phyloP scores from a whole-genome alignment of 225 moss, liverwort and hornwort species.

The Polytrichum formosum region DNA sequence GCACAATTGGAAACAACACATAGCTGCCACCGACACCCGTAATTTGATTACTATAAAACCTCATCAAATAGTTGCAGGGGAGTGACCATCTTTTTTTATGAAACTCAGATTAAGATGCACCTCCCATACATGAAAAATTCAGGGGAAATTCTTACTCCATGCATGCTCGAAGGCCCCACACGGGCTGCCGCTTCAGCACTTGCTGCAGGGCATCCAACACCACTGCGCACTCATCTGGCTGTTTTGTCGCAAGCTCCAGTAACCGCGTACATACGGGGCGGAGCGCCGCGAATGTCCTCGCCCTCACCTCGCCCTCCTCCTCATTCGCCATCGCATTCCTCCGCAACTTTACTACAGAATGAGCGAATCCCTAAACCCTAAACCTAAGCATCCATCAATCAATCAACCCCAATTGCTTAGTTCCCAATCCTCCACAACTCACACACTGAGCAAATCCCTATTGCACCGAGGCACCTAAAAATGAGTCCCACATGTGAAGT shows the following conservation, averaged over 20 bases:
- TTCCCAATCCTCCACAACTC: too few species aligned
- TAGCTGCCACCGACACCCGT: slow-evolving; percentile 52
- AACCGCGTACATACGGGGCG: slow-evolving; percentile 74
- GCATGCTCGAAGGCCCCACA: slow-evolving; percentile 64
- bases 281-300: slow-evolving; percentile 51
- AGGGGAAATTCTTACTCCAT: slow-evolving; percentile 53
- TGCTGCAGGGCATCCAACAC: slow-evolving; percentile 50
- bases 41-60: slow-evolving; percentile 7
- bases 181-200: slow-evolving; percentile 36
- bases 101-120: not conserved
- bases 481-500: too few species aligned
- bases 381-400: too few species aligned
- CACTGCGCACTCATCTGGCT: slow-evolving; percentile 51
- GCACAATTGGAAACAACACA: slow-evolving; percentile 68
- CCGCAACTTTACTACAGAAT: too few species aligned
- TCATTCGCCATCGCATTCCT: too few species aligned
- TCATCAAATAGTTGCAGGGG: not conserved
- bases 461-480: too few species aligned
- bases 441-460: too few species aligned
- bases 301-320: slow-evolving; percentile 13
- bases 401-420: too few species aligned
- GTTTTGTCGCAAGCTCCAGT: slow-evolving; percentile 46
- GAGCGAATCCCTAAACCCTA: too few species aligned
- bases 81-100: not conserved
- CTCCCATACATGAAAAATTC: not conserved